Percentiles rank a stretch among this genome's conserved stretches.
Conservation (phyloP, 2,329 filamentous ascomycete genomes). For the Aspergillus brunneoviolaceus region DNA sequence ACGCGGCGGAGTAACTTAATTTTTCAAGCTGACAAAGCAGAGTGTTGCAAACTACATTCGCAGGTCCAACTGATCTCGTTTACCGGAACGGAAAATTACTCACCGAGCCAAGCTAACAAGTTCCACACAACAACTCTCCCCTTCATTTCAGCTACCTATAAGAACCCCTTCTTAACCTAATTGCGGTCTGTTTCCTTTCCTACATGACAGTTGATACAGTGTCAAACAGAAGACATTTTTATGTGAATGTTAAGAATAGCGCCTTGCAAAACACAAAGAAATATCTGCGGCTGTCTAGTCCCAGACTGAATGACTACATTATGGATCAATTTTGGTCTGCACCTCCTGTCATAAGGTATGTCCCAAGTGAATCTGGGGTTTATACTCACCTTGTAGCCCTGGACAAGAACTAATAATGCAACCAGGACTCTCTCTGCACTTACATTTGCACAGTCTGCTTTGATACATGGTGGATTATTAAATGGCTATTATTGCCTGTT, state of each 20-base stretch:
- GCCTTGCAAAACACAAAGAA: not conserved
- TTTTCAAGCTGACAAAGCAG: no score
- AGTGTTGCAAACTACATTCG: no score
- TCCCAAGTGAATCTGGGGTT: not conserved
- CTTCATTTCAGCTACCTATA: slow-evolving; percentile 1
- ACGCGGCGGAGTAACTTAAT: no score
- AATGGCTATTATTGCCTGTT: slow-evolving; percentile 56
- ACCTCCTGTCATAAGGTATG: slow-evolving; percentile 66
- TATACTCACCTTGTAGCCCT: not conserved
- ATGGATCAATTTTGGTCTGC: slow-evolving; percentile 66
- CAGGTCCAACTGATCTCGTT: not conserved
- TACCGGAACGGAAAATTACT: slow-evolving; percentile 20
- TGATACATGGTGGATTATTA: slow-evolving; percentile 60
- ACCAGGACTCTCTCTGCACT: slow-evolving; percentile 66
- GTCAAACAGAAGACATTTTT: not conserved
- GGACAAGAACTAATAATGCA: slow-evolving; percentile 35
- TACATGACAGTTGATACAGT: not conserved
- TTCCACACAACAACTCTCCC: slow-evolving; percentile 19
- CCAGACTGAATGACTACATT: slow-evolving; percentile 14
- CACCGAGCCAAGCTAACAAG: slow-evolving; percentile 8
- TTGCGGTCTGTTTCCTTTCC: slow-evolving; percentile 1
- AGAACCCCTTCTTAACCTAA: not conserved
- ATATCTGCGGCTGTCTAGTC: not conserved
- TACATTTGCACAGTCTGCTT: slow-evolving; percentile 62
- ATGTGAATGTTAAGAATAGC: not conserved